Percentiles rank a stretch among this genome's conserved stretches.
Conservation (phyloP, 208 protist genomes). For the Trypanosoma conorhini region DNA sequence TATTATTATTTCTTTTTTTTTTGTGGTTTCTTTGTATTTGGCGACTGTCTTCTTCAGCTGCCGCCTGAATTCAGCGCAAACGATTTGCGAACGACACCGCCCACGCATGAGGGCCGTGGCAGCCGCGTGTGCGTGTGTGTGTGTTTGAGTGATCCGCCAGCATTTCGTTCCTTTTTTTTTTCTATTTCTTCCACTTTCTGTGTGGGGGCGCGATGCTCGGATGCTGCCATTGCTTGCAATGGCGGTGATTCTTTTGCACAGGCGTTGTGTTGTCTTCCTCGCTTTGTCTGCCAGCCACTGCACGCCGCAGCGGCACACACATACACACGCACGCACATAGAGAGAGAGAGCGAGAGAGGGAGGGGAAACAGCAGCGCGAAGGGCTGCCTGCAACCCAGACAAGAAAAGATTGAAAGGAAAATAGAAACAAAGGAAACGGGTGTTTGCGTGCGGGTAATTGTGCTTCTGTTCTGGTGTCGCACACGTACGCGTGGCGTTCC, state of each 20-base stretch:
- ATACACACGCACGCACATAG: too few species aligned
- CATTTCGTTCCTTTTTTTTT: constrained; percentile 6
- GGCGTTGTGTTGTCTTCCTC: background rate
- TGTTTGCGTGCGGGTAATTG: background rate
- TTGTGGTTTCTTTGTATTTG: too few species aligned
- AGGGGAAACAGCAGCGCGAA: background rate
- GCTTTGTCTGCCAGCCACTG: constrained; percentile 2
- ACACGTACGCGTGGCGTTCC: background rate
- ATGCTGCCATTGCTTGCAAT: background rate
- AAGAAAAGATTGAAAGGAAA: constrained; percentile 18
- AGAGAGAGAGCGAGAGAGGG: background rate
- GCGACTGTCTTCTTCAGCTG: too few species aligned
- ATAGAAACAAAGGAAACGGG: constrained; percentile 13
- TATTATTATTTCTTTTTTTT: too few species aligned
- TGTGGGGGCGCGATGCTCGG: background rate
- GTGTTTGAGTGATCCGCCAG: background rate
- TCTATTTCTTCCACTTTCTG: constrained; percentile 13
- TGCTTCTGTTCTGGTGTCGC: background rate
- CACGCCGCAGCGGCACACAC: background rate
- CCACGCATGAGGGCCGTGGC: too few species aligned
- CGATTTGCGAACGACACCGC: too few species aligned
- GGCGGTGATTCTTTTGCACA: background rate
- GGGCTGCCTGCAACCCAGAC: background rate
- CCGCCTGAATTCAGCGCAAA: too few species aligned
- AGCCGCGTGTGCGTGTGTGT: too few species aligned